Evolutionary conservation across 164 flowering plant species (phyloP), one percentile per base, ranked within the genome.

Genomic region (Berberis vulgaris): DNA sequence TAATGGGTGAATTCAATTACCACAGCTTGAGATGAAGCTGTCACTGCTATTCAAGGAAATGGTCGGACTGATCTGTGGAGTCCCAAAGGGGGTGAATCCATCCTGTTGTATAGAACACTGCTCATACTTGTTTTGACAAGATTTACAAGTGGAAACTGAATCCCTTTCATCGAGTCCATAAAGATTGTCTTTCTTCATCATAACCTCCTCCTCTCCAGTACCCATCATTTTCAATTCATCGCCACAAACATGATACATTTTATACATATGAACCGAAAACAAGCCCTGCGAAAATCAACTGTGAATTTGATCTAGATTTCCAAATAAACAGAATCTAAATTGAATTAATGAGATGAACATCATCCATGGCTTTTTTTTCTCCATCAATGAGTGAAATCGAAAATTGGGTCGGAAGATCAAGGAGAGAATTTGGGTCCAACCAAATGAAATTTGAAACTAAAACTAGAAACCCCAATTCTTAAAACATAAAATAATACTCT

Each of bases 1-100:
- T 3, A 56, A 61, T 59, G 69, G 4, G 47, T 40, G 59, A 60
- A 59, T 60, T 56, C 1, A 69, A 47, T 72, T 84, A 88, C 94
- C 80, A 80, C 72, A 80, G 73, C 74, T 76, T 46, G 96, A 91
- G 58, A 66, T 65, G 50, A 64, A 74, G 65, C 88, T 82, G 57
- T 81, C 79, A 63, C 62, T 76, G 76, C 88, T 83, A 39, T 78
- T 66, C 59, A 81, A 62, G 6, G 92, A 84, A 70, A 72, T 60
- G 46, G 84, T 41, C 11, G 91, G 81, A 77, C 83, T 86, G 61
- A 73, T 74, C 55, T 71, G 62, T 42, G 76, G 78, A 54, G 78
- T 75, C 42, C 54, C 61, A 54, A 49, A 65, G 49, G 74, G 70
- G 75, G 64, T 84, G 7, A 13, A 44, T 68, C 41, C 60, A 50